phyloP scores from a whole-genome alignment of 1,139 yeast species.

The Spathaspora jeffriesii region DNA sequence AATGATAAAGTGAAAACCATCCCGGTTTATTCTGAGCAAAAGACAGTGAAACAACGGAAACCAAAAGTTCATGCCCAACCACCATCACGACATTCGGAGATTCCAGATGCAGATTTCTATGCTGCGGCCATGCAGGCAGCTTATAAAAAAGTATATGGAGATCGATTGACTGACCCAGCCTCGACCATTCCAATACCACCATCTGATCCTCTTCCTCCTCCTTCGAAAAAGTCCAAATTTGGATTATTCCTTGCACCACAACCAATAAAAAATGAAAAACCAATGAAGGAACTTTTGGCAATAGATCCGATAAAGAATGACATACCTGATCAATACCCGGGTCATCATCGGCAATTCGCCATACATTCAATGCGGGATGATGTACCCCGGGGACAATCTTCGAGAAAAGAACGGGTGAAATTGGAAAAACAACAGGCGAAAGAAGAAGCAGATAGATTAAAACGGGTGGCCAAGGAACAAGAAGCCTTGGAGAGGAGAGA shows the following conservation, averaged over 20 bases:
- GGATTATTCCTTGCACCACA: constrained; percentile 7
- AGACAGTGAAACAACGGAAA: constrained; percentile 6
- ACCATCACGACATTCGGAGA: not conserved
- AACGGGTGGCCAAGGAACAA: constrained; percentile 14
- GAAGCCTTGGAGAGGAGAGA: constrained; percentile 9
- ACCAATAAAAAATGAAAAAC: not conserved
- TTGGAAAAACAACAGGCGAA: constrained; percentile 27
- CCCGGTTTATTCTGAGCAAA: constrained; percentile 20
- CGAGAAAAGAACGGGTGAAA: constrained; percentile 33
- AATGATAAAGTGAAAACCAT: constrained; percentile 42
- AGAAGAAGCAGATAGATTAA: constrained; percentile 10
- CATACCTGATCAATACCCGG: constrained; percentile 8
- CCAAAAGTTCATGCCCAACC: constrained; percentile 8
- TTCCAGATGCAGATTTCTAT: constrained; percentile 19
- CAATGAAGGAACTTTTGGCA: too few relatives aligned
- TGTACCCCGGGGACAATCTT: constrained; percentile 11
- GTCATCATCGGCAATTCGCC: constrained; percentile 40
- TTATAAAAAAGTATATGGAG: constrained; percentile 40
- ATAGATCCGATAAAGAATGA: constrained; percentile 2
- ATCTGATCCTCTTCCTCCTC: not conserved
- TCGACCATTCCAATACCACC: not conserved
- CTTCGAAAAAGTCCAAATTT: constrained; percentile 9
- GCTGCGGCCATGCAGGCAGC: constrained; percentile 44
- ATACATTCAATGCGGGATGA: constrained; percentile 37
- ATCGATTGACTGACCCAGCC: constrained; percentile 10